Conservation (phyloP, 2,329 filamentous ascomycete species). For the Truncatella angustata region DNA sequence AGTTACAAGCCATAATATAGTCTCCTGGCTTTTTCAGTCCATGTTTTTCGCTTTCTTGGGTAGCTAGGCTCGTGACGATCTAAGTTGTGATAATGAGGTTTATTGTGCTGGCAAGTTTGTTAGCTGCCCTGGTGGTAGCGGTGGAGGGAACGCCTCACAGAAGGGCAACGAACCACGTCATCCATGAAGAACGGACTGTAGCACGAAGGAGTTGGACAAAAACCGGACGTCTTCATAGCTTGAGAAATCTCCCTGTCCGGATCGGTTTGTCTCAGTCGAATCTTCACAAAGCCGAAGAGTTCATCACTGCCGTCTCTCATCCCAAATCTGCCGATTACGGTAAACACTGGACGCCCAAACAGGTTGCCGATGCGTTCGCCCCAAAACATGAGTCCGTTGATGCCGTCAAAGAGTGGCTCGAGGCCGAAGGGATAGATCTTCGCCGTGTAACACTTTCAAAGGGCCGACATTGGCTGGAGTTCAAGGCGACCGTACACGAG, state of each 20-base stretch:
- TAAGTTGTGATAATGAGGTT: slow-evolving; percentile 18
- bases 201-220: slow-evolving; percentile 23
- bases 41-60: background rate
- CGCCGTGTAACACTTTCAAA: slow-evolving; percentile 47
- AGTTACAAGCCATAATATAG: background rate
- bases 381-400: slow-evolving; percentile 43
- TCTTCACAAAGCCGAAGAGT: slow-evolving; percentile 42
- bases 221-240: slow-evolving; percentile 17
- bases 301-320: slow-evolving; percentile 41
- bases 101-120: slow-evolving; percentile 16
- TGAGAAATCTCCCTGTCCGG: slow-evolving; percentile 31
- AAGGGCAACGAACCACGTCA: slow-evolving; percentile 19
- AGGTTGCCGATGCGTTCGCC: slow-evolving; percentile 43
- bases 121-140: slow-evolving; percentile 30
- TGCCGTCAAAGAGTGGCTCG: slow-evolving; percentile 53
- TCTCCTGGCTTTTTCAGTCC: background rate
- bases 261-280: slow-evolving; percentile 46
- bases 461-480: slow-evolving; percentile 52
- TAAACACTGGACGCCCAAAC: slow-evolving; percentile 42
- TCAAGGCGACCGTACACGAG: slow-evolving; percentile 53
- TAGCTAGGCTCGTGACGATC: background rate
- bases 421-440: slow-evolving; percentile 45
- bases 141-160: slow-evolving; percentile 19
- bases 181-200: slow-evolving; percentile 30
- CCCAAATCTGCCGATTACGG: slow-evolving; percentile 44